Evolutionary conservation across 2,329 filamentous ascomycete species (phyloP).

Genomic region (Claviceps sp.): DNA sequence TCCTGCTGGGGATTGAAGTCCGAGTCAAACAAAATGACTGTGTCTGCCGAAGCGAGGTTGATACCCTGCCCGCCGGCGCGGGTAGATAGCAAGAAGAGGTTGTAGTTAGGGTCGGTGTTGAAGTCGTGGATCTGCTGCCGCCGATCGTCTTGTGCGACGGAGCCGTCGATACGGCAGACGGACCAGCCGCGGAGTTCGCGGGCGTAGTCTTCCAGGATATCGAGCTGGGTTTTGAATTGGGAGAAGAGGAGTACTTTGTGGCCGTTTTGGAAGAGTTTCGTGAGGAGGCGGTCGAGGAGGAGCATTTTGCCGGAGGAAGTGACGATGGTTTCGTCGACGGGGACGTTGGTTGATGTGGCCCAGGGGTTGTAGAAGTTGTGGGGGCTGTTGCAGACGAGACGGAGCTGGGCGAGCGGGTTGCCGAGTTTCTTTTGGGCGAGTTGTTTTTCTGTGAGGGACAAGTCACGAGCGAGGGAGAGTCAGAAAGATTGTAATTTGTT

Average conservation of each 20-base stretch:
- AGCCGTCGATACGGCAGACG: slow-evolving; percentile 82
- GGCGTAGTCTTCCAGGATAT: slow-evolving; percentile 82
- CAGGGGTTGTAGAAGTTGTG: slow-evolving; percentile 97
- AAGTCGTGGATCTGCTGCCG: slow-evolving; percentile 60
- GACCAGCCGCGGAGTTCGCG: slow-evolving; percentile 62
- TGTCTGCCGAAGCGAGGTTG: slow-evolving; percentile 83
- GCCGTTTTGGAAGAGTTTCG: slow-evolving; percentile 54
- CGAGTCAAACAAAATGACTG: slow-evolving; percentile 77
- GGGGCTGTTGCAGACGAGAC: slow-evolving; percentile 82
- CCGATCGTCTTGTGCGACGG: slow-evolving; percentile 61
- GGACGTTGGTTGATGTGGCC: slow-evolving; percentile 41
- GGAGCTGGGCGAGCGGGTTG: slow-evolving; percentile 83
- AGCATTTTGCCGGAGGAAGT: slow-evolving; percentile 93
- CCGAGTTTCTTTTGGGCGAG: slow-evolving; percentile 85
- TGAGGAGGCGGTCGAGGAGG: slow-evolving; percentile 74
- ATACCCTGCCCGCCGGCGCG: slow-evolving; percentile 90
- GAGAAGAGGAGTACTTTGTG: slow-evolving; percentile 96
- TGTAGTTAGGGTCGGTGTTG: slow-evolving; percentile 50
- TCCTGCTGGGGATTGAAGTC: slow-evolving; percentile 97
- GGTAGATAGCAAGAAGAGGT: slow-evolving; percentile 79
- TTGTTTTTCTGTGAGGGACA: slow-evolving; percentile 51
- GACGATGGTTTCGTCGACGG: slow-evolving; percentile 68
- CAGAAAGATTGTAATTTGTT: neutral
- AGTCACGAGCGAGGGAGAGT: neutral
- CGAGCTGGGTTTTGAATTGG: slow-evolving; percentile 88